phyloP scores from a whole-genome alignment of 805 yeast genomes.

The Schizosaccharomyces cryophilus region DNA sequence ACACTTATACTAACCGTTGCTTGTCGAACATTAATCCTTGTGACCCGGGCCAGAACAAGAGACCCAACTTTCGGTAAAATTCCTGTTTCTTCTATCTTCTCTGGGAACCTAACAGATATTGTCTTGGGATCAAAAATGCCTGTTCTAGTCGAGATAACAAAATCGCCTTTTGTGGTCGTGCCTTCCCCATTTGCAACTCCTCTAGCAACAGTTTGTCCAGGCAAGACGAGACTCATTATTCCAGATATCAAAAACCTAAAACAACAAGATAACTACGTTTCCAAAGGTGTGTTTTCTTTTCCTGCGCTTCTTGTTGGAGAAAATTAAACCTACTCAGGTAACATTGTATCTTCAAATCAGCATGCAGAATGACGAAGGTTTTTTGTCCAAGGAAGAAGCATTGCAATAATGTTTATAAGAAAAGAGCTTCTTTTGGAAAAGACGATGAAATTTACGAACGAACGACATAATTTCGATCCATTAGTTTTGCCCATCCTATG shows the following conservation, averaged over 20 bases:
- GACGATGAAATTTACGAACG: too few relatives aligned
- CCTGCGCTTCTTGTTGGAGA: neutral
- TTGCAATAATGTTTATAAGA: too few relatives aligned
- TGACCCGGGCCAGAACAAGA: constrained; percentile 50
- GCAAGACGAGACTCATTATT: neutral
- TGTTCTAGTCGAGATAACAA: neutral
- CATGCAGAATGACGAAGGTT: too few relatives aligned
- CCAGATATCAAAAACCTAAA: neutral
- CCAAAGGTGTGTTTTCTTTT: neutral
- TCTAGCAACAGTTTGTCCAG: neutral
- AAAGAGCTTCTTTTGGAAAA: too few relatives aligned
- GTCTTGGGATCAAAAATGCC: neutral
- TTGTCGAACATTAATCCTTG: constrained; percentile 39
- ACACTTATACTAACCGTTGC: constrained; percentile 56
- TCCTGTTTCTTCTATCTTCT: neutral
- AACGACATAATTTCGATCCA: too few relatives aligned
- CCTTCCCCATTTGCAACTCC: neutral
- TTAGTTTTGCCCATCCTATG: too few relatives aligned
- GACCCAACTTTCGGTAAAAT: constrained; percentile 61
- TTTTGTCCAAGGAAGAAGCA: too few relatives aligned
- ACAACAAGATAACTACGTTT: neutral
- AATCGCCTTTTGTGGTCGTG: neutral
- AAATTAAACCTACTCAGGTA: neutral
- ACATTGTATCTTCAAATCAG: too few relatives aligned
- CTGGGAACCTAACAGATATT: neutral